Percentiles rank a stretch among this genome's conserved stretches.
phyloP scores from a whole-genome alignment of 352 stramenopile species.

The Halophytophthora batemanensis region DNA sequence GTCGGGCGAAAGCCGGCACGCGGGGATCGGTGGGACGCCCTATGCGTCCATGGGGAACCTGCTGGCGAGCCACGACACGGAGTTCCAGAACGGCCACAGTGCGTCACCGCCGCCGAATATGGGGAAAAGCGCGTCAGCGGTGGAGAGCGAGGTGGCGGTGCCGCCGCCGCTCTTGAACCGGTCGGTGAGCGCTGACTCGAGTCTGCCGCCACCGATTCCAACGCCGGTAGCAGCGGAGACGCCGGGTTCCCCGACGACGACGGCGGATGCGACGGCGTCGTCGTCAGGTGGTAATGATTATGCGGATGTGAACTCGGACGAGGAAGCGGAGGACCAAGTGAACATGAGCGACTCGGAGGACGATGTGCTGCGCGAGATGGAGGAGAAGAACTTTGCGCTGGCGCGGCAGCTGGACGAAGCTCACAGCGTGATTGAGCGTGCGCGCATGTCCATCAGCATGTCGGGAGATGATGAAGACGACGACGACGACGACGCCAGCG shows the following conservation, averaged over 20 bases:
- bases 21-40: conserved; percentile 25
- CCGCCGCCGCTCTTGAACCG: conserved; percentile 32
- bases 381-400: conserved; percentile 85
- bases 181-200: conserved; percentile 34
- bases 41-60: conserved; percentile 48
- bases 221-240: conserved; percentile 12
- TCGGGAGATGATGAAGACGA: conserved; percentile 62
- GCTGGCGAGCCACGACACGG: conserved; percentile 13
- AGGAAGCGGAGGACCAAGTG: conserved; percentile 79
- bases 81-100: conserved; percentile 25
- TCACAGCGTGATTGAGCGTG: conserved; percentile 81
- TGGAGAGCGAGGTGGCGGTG: conserved; percentile 5
- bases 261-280: conserved; percentile 30
- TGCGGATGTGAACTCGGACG: conserved; percentile 75
- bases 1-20: conserved; percentile 30
- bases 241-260: conserved; percentile 26
- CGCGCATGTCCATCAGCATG: conserved; percentile 86
- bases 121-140: conserved; percentile 5
- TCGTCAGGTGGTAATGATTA: conserved; percentile 62
- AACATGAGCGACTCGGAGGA: conserved; percentile 65
- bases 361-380: conserved; percentile 65
- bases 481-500: conserved; percentile 47
- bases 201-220: conserved; percentile 20
- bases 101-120: conserved; percentile 15
- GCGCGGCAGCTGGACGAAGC: conserved; percentile 78